Conservation (phyloP, 306 rosid species). For the Prunus dulcis region DNA sequence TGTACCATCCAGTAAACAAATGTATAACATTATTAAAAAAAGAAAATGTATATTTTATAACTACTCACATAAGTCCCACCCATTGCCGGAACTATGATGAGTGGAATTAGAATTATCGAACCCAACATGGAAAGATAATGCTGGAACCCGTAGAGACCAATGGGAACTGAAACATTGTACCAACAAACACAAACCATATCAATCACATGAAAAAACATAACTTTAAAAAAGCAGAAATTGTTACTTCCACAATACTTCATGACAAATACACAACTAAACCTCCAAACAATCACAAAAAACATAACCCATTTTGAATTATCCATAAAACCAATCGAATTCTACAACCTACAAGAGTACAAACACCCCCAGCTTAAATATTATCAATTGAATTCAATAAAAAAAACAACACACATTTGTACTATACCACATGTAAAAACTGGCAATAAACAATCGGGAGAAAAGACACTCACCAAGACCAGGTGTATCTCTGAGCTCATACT, state of each 20-base stretch:
- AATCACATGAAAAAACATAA: background rate
- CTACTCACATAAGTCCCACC: slow-evolving; percentile 90
- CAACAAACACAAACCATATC: slow-evolving; percentile 14
- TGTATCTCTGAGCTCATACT: slow-evolving; percentile 85
- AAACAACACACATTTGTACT: background rate
- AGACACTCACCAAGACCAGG: slow-evolving; percentile 77
- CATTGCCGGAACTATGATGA: slow-evolving; percentile 97
- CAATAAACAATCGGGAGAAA: background rate
- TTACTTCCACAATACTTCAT: background rate
- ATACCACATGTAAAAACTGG: background rate
- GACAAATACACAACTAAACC: background rate
- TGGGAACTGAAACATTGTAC: slow-evolving; percentile 52
- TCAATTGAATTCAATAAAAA: background rate
- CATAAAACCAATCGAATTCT: background rate
- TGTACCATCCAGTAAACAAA: slow-evolving; percentile 11
- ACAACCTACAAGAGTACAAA: background rate
- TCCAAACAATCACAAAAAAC: slow-evolving; percentile 1
- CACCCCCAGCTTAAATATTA: background rate
- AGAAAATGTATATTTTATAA: background rate
- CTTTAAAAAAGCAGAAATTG: background rate
- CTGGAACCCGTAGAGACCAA: slow-evolving; percentile 86
- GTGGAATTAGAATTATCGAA: slow-evolving; percentile 86
- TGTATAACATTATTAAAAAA: background rate
- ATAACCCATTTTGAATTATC: background rate
- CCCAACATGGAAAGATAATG: slow-evolving; percentile 84